These are phyloP conservation scores for Grosmannia clavigera DNA, from an alignment of 2,329 filamentous ascomycete species.

Conservation along the genomic window DNA sequence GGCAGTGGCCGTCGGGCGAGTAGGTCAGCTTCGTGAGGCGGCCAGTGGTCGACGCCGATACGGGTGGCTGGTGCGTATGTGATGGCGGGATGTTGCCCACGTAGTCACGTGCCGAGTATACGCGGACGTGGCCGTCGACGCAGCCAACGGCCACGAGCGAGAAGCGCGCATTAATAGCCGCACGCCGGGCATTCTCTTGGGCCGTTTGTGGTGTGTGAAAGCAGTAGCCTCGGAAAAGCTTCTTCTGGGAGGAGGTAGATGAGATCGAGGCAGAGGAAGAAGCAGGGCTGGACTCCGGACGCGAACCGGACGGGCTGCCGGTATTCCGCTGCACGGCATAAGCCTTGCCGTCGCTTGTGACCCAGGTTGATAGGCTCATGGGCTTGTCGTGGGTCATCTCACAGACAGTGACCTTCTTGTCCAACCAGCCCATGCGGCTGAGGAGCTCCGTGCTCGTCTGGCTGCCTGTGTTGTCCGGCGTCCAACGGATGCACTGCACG, in stretches of 20 bases:
- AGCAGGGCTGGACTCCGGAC: constrained; percentile 21
- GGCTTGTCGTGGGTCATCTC: constrained; percentile 92
- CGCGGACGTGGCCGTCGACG: constrained; percentile 61
- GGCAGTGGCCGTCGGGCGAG: constrained; percentile 89
- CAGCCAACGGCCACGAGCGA: constrained; percentile 85
- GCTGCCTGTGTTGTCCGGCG: constrained; percentile 64
- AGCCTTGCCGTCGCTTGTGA: constrained; percentile 73
- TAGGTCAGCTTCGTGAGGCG: constrained; percentile 64
- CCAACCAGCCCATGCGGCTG: constrained; percentile 75
- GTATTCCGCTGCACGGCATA: constrained; percentile 75
- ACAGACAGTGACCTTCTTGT: constrained; percentile 60
- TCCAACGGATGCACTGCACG: constrained; percentile 95
- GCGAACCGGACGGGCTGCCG: not conserved
- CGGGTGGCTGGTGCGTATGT: constrained; percentile 60
- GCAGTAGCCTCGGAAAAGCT: constrained; percentile 78
- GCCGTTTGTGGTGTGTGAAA: constrained; percentile 63
- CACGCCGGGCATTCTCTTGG: constrained; percentile 52
- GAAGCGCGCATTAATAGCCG: constrained; percentile 86
- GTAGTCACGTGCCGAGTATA: constrained; percentile 93
- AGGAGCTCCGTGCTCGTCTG: constrained; percentile 88
- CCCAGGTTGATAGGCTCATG: constrained; percentile 92
- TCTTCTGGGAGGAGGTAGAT: constrained; percentile 26
- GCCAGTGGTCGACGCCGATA: constrained; percentile 57
- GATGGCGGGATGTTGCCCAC: constrained; percentile 83
- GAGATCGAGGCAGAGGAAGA: constrained; percentile 26